Base-by-base conservation (phyloP, 1,139 yeast species). In the Geotrichum siamense region DNA sequence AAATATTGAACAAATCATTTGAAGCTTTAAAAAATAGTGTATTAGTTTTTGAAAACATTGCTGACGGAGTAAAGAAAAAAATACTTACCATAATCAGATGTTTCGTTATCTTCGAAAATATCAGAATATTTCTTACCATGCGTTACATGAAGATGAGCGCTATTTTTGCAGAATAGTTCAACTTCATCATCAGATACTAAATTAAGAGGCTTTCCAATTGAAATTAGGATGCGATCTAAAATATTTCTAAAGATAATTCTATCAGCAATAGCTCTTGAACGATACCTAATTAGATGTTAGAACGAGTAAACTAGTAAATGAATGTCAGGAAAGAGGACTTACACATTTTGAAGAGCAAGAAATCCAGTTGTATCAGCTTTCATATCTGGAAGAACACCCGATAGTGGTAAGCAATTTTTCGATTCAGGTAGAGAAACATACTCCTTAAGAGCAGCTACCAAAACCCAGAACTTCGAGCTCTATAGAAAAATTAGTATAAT, bases 301-400 rank as follows among this genome's bases (percentile, higher is more conserved):
- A n/a, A 22, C 3, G 5, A 4, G 3, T 12, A 22, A 5, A 38
- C 3, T 5, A 9, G 12, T 8, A 22, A 41, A 5, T 8, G 10
- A 23, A 23, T 8, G 10, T 10, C 10, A 23, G 6, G 9, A 23
- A 23, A 6, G 15, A 16, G 15, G 2, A 13, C 40, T 25, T 54
- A 59, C 9, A 85, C 55, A 1, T 59, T 59, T 56, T 80, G 83
- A 42, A 91, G 62, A 5, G 56, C 59, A 8, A 81, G 69, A 58
- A 82, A 91, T 43, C 71, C 71, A 12, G 63, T 63, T 0, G 96
- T 80, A 52, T 79, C 79, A 0, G 95, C 76, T 27, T 84, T 82
- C 96, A 91, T 89, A 60, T 89, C 97, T 0, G 96, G 96, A 10
- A 89, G 59, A 1, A 69, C 72, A 0, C 95, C 96, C 2, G 82